These are phyloP conservation scores for Obelidium mucronatum DNA, from an alignment of 192 early-diverging fungal species.

Conservation along the genomic window DNA sequence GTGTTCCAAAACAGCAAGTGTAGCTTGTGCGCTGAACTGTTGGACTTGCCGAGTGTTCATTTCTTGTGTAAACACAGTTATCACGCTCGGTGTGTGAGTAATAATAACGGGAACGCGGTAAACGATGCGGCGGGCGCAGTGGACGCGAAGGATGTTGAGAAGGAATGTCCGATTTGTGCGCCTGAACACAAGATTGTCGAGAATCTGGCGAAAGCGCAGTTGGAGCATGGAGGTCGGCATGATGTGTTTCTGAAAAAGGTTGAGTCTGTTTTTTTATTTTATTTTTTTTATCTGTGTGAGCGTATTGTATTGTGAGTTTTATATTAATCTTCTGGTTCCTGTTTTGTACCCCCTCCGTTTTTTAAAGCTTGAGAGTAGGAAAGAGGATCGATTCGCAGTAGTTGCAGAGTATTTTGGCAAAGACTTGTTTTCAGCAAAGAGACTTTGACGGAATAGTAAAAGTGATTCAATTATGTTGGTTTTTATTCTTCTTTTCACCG, in stretches of 20 bases:
- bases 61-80: slow-evolving; percentile 96
- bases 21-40: slow-evolving; percentile 49
- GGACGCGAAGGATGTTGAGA: slow-evolving; percentile 22
- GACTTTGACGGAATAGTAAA: background rate
- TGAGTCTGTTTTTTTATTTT: slow-evolving; percentile 7
- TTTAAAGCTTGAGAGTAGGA: slow-evolving; percentile 71
- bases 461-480: background rate
- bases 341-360: background rate
- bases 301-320: slow-evolving; percentile 14
- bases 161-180: slow-evolving; percentile 70
- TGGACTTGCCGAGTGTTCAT: slow-evolving; percentile 92
- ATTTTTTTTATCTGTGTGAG: no score
- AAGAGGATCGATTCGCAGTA: slow-evolving; percentile 85
- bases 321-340: background rate
- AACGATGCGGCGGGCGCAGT: no score
- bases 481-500: background rate
- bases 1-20: slow-evolving; percentile 60
- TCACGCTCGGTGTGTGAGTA: slow-evolving; percentile 75
- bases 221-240: slow-evolving; percentile 76
- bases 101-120: no score
- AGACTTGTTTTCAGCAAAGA: slow-evolving; percentile 65
- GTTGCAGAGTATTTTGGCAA: slow-evolving; percentile 93
- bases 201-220: slow-evolving; percentile 80
- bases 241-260: slow-evolving; percentile 84
- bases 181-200: slow-evolving; percentile 83